Conservation (phyloP, 202 grass and related monocot species). For the Setaria italica region DNA sequence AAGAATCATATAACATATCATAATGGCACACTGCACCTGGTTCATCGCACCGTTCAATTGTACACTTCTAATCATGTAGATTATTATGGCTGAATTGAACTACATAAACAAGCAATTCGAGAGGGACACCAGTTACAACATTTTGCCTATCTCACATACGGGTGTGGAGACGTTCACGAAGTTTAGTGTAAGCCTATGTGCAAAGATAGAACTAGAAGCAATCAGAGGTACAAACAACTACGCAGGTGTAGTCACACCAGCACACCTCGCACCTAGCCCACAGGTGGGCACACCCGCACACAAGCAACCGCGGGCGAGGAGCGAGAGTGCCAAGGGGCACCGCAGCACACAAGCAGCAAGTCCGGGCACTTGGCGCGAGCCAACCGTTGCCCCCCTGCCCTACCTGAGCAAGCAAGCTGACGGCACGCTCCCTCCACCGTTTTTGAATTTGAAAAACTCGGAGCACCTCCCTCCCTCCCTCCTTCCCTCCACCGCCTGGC, state of each 20-base stretch:
- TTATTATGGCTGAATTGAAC: too few relatives aligned
- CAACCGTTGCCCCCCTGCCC: neutral
- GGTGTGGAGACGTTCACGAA: too few relatives aligned
- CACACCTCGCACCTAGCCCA: neutral
- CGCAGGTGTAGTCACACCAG: neutral
- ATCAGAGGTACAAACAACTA: neutral
- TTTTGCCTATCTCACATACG: too few relatives aligned
- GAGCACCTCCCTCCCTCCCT: slow-evolving; percentile 11
- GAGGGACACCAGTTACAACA: too few relatives aligned
- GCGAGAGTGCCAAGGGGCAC: neutral
- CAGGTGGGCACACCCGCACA: neutral
- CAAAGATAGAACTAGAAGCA: too few relatives aligned
- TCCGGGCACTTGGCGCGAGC: slow-evolving; percentile 24
- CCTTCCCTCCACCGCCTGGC: slow-evolving; percentile 14
- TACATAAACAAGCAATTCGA: neutral
- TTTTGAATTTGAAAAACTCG: slow-evolving; percentile 66
- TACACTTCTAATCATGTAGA: too few relatives aligned
- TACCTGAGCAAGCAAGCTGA: slow-evolving; percentile 3
- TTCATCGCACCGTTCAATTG: too few relatives aligned
- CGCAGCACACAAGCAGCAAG: neutral
- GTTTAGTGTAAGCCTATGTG: neutral
- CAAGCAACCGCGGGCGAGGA: neutral
- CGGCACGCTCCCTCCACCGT: slow-evolving; percentile 37
- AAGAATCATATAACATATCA: neutral
- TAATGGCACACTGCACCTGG: too few relatives aligned